Evolutionary conservation across 306 rosid genomes (phyloP), one percentile per base, ranked within the genome.

Genomic region (Cyamopsis tetragonoloba): DNA sequence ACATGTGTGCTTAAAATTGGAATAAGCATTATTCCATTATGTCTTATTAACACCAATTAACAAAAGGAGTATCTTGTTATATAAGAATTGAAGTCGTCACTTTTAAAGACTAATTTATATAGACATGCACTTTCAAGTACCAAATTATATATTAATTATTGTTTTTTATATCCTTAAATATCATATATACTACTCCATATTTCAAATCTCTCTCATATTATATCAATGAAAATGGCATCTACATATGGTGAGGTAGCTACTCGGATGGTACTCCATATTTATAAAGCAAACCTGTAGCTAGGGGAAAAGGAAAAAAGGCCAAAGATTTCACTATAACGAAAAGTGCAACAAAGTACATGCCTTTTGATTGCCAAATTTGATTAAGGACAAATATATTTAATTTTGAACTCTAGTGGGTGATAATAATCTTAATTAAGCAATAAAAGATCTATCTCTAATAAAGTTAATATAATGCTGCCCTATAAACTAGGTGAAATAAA

Each of bases 301-400:
- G 44, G 31, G 71, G 38, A 57, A 41, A 53, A 0, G 31, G 65
- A 10, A 35, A 66, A 50, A 68, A 23, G 62, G 30, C 9, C 9
- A 47, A 66, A 13, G 64, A 47, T 4, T 59, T 22, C 11, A 37
- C 28, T 35, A 3, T 11, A 14, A 14, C 8, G 81, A 43, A n/a
- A 69, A 69, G 72, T 77, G 76, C 76, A 62, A 53, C 34, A 55
- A 70, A 70, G 81, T 54, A 70, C 72, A 62, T 1, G 27, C 28
- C 50, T 48, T 26, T 8, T 31, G 58, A 53, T 69, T 62, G 46
- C 65, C 76, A 70, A 77, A 70, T 53, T 53, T 24, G 76, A 70
- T 53, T 70, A 70, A 69, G 67, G 60, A 39, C 67, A 77, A 53
- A 62, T 23, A 12, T 10, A 18, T 28, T n/a, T n/a, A n/a, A n/a